Evolutionary conservation across 2,329 filamentous ascomycete species (phyloP), one percentile per base, ranked within the genome.

Genomic region (Pseudogymnoascus sp.): DNA sequence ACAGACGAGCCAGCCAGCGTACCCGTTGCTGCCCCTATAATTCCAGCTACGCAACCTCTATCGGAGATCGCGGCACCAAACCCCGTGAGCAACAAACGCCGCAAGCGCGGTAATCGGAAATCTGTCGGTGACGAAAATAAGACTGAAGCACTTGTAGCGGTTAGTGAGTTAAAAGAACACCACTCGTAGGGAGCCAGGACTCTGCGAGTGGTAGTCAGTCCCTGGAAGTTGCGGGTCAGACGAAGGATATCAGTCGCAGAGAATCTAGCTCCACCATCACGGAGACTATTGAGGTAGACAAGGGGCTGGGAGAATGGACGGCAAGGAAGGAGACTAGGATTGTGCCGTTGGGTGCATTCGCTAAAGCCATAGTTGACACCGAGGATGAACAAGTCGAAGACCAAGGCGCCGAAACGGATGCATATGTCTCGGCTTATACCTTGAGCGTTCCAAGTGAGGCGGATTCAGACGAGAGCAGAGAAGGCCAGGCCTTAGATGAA

Each of bases 171-270:
- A 74, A 74, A 75, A 70, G 68, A 60, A 45, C 63, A 62, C 68
- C 73, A 73, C 71, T 72, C 70, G 69, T 72, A 73, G 64, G 65
- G 66, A 63, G 66, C 69, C 72, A 73, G 72, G 73, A 64, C 62
- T 69, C 66, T 71, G 64, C 70, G 72, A 69, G 72, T 74, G 73
- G 69, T 71, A 62, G 65, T 66, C 60, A 58, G 45, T 42, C 66
- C 72, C 72, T 74, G 71, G 70, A 67, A 23, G 16, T 38, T 35
- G 30, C 60, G 38, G 35, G 39, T 28, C 33, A 60, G 33, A 60
- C 39, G 23, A 38, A 9, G 16, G 9, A 45, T 33, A 60, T 45
- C 35, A 60, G 58, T 45, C 58, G 58, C 35, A 60, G 58, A 23
- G 58, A 38, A 45, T 45, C 35, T 16, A 60, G 16, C 9, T 30